Evolutionary conservation across 129 eudicot genomes (phyloP).

Genomic region (Escallonia rubra): DNA sequence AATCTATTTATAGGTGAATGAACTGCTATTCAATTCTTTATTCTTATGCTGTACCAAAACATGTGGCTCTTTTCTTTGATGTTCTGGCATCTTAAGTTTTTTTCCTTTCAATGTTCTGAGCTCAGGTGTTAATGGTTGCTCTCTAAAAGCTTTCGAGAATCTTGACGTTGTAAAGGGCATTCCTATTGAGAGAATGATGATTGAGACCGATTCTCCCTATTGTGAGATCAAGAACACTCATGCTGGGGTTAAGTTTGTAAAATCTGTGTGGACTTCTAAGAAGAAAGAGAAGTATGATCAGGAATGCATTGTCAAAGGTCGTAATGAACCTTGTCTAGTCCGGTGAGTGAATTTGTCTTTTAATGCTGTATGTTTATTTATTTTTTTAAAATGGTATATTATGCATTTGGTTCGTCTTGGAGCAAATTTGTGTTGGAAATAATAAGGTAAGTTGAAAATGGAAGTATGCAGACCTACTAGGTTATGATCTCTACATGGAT

Average conservation of each 20-base stretch:
- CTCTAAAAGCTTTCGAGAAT: slow-evolving; percentile 77
- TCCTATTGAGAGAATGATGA: slow-evolving; percentile 88
- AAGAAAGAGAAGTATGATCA: slow-evolving; percentile 89
- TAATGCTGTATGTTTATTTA: not conserved
- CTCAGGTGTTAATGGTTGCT: slow-evolving; percentile 92
- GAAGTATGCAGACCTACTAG: not conserved
- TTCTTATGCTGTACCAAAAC: too few relatives aligned
- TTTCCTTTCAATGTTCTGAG: not conserved
- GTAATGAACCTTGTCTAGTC: slow-evolving; percentile 93
- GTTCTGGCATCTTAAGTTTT: not conserved
- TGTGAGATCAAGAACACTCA: slow-evolving; percentile 96
- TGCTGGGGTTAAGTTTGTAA: slow-evolving; percentile 69
- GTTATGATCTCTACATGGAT: not conserved
- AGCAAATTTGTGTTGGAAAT: not conserved
- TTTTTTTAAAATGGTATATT: too few relatives aligned
- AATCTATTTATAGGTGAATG: slow-evolving; percentile 75
- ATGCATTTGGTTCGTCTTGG: not conserved
- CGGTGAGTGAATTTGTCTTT: slow-evolving; percentile 44
- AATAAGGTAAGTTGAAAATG: not conserved
- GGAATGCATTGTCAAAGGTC: slow-evolving; percentile 82
- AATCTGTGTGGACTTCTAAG: slow-evolving; percentile 85
- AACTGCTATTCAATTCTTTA: too few relatives aligned
- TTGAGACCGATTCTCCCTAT: slow-evolving; percentile 97
- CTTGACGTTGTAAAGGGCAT: slow-evolving; percentile 86
- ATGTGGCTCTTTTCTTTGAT: too few relatives aligned